A percentile compares a stretch with the other conserved stretches of the same genome.
Evolutionary conservation across 2,329 filamentous ascomycete species (phyloP).

Genomic region (Talaromyces albobiverticillius): DNA sequence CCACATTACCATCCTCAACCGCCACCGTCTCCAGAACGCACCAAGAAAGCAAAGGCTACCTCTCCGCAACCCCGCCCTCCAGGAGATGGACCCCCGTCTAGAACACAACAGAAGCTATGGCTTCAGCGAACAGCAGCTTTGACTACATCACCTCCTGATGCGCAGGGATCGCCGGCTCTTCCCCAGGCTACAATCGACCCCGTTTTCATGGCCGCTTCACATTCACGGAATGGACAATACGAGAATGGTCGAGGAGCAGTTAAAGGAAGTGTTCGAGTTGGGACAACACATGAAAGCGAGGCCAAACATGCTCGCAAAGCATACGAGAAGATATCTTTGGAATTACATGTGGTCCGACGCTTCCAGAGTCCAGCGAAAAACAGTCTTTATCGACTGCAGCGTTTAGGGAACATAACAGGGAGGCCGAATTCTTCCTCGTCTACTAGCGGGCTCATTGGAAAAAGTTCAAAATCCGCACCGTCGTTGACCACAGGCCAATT

Average conservation of each 20-base stretch:
- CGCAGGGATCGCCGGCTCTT: slow-evolving; percentile 30
- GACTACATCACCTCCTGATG: slow-evolving; percentile 43
- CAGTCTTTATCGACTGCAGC: slow-evolving; percentile 39
- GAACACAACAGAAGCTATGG: slow-evolving; percentile 49
- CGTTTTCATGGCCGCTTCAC: slow-evolving; percentile 24
- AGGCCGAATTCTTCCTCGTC: slow-evolving; percentile 12
- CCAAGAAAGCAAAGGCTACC: slow-evolving; percentile 27
- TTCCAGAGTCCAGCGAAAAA: slow-evolving; percentile 45
- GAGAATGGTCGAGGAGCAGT: slow-evolving; percentile 27
- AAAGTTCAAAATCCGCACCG: slow-evolving; percentile 34
- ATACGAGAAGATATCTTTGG: slow-evolving; percentile 43
- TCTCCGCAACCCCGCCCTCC: slow-evolving; percentile 34
- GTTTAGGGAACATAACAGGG: slow-evolving; percentile 23
- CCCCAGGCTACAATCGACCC: slow-evolving; percentile 37
- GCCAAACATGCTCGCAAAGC: slow-evolving; percentile 39
- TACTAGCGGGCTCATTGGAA: slow-evolving; percentile 24
- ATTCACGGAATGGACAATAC: slow-evolving; percentile 30
- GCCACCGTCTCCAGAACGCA: slow-evolving; percentile 39
- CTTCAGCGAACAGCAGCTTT: slow-evolving; percentile 45
- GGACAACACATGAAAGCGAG: slow-evolving; percentile 32
- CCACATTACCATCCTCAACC: slow-evolving; percentile 47
- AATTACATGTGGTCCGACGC: slow-evolving; percentile 44
- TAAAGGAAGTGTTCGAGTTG: slow-evolving; percentile 29
- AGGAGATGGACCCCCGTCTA: slow-evolving; percentile 40
- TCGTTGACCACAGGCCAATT: slow-evolving; percentile 25